Conservation (phyloP, 805 yeast species). For the Saccharomycopsis schoenii region DNA sequence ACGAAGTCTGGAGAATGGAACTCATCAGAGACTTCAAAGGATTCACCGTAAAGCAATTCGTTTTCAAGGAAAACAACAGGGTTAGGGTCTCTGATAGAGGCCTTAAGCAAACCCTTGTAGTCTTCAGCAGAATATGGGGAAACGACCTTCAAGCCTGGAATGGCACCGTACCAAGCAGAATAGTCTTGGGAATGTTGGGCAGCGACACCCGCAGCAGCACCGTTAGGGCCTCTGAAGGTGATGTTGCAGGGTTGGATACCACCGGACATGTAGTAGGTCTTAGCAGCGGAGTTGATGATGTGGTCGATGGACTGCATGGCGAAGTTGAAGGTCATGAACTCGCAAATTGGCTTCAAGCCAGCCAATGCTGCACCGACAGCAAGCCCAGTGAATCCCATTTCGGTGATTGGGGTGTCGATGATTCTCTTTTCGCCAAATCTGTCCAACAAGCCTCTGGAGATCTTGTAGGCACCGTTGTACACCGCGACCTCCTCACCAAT, state of each 20-base stretch:
- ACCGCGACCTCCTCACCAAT: conserved; percentile 99
- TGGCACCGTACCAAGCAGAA: conserved; percentile 95
- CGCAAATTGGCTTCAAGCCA: conserved; percentile 93
- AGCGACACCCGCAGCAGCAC: conserved; percentile 99
- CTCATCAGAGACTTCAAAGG: conserved; percentile 84
- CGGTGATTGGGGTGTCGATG: conserved; percentile 96
- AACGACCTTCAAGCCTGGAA: conserved; percentile 95
- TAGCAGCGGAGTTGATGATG: conserved; percentile 96
- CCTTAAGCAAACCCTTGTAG: conserved; percentile 89
- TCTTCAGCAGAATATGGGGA: conserved; percentile 96
- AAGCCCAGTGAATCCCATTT: conserved; percentile 96
- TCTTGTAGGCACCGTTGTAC: conserved; percentile 98
- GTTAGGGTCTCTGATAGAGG: conserved; percentile 97
- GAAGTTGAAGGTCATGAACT: conserved; percentile 98
- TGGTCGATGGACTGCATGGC: conserved; percentile 99
- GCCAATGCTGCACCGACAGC: conserved; percentile 95
- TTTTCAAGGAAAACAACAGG: conserved; percentile 94
- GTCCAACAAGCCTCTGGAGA: conserved; percentile 90
- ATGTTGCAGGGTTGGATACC: conserved; percentile 96
- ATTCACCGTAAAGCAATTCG: conserved; percentile 88
- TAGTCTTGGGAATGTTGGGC: conserved; percentile 99
- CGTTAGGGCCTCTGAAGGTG: conserved; percentile 98
- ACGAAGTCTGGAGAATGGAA: conserved; percentile 80
- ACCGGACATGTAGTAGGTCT: conserved; percentile 98
- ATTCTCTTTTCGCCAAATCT: conserved; percentile 91